Evolutionary conservation across 148 eudicot species (phyloP).

Genomic region (Pouteria glomerata): DNA sequence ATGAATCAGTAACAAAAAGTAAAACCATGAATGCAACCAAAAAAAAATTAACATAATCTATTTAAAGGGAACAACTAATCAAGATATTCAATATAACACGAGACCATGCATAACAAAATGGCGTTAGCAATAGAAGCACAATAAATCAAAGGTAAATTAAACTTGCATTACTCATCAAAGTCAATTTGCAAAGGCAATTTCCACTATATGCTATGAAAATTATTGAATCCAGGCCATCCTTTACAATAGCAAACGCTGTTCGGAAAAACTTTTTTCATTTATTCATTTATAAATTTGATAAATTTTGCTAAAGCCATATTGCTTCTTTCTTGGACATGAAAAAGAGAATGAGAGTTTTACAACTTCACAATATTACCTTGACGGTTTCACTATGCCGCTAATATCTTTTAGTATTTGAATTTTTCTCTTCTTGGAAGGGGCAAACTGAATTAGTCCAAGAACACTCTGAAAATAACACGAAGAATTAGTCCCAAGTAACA

Average conservation of each 20-base stretch:
- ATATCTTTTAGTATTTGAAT: conserved; percentile 46
- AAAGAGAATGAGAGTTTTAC: background rate
- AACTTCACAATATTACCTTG: conserved; percentile 32
- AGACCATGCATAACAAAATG: background rate
- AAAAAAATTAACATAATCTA: background rate
- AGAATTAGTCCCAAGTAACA: background rate
- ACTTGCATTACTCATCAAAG: too few species aligned
- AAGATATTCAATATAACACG: background rate
- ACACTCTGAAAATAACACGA: conserved; percentile 21
- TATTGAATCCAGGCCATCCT: too few species aligned
- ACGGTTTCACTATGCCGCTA: conserved; percentile 47
- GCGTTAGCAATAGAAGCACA: background rate
- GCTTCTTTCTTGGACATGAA: too few species aligned
- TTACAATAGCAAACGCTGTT: too few species aligned
- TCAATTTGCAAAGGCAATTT: too few species aligned
- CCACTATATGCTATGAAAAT: too few species aligned
- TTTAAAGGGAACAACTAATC: background rate
- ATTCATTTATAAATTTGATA: too few species aligned
- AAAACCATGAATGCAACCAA: too few species aligned
- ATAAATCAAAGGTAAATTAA: too few species aligned
- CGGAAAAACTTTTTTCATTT: too few species aligned
- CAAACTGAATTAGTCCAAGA: conserved; percentile 30
- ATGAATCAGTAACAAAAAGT: background rate
- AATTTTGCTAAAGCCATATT: too few species aligned
- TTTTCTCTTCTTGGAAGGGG: conserved; percentile 45